Conservation (phyloP, 1,284 basidiomycete species). For the Trichosporon coremiiforme region DNA sequence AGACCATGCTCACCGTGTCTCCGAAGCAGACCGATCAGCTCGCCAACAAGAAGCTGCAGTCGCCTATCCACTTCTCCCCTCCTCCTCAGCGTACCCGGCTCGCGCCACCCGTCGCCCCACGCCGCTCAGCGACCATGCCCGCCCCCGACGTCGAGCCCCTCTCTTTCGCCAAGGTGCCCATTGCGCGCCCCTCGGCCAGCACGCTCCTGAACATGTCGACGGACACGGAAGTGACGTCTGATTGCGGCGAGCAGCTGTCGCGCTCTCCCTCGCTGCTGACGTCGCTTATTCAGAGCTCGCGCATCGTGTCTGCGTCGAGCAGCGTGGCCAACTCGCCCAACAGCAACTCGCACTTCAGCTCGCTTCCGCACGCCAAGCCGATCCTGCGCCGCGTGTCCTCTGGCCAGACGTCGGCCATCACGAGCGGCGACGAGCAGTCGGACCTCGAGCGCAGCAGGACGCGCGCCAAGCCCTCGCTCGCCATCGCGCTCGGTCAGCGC, state of each 20-base stretch:
- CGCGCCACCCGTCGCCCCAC: background rate
- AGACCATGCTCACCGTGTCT: background rate
- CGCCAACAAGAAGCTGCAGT: background rate
- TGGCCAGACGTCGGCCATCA: background rate
- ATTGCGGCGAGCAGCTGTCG: constrained; percentile 22
- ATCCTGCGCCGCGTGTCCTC: constrained; percentile 28
- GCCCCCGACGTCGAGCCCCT: constrained; percentile 26
- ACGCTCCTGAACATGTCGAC: constrained; percentile 21
- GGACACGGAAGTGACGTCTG: constrained; percentile 29
- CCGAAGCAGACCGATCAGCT: background rate
- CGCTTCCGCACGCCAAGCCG: constrained; percentile 18
- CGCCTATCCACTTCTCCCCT: background rate
- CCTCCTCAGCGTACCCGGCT: background rate
- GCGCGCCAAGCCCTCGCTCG: constrained; percentile 6
- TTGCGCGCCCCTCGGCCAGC: constrained; percentile 19
- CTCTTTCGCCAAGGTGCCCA: constrained; percentile 30
- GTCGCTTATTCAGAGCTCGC: constrained; percentile 28
- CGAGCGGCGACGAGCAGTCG: constrained; percentile 4
- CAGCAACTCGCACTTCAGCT: background rate
- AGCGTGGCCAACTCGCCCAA: constrained; percentile 16
- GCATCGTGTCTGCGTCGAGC: constrained; percentile 14
- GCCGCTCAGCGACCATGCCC: constrained; percentile 14
- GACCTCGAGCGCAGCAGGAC: background rate
- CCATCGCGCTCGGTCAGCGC: constrained; percentile 1
- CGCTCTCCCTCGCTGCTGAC: constrained; percentile 33